These are phyloP conservation scores for Alternaria ventricosa DNA, from an alignment of 2,329 filamentous ascomycete species.

Conservation along the genomic window DNA sequence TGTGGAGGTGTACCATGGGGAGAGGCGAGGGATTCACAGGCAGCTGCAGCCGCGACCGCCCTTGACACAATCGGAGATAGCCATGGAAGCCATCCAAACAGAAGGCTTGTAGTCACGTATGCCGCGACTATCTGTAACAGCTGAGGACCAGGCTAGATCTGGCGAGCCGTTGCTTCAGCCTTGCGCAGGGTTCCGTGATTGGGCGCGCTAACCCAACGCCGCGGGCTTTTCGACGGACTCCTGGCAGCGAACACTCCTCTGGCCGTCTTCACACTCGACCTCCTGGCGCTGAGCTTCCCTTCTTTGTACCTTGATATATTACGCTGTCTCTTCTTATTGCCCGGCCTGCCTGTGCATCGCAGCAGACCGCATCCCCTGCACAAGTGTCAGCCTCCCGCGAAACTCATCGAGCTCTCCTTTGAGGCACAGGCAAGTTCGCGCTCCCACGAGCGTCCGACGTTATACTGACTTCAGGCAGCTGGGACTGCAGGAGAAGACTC, in stretches of 20 bases:
- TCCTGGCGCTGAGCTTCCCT: slow-evolving; percentile 21
- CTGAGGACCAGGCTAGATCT: slow-evolving; percentile 14
- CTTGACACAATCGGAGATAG: background rate
- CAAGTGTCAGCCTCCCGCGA: slow-evolving; percentile 17
- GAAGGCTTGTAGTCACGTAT: background rate
- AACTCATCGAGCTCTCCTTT: slow-evolving; percentile 33
- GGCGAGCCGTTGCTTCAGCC: slow-evolving; percentile 25
- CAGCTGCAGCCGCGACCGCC: background rate
- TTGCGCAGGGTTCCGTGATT: slow-evolving; percentile 25
- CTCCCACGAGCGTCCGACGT: background rate
- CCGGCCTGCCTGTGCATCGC: slow-evolving; percentile 16
- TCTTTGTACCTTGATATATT: slow-evolving; percentile 32
- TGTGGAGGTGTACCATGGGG: slow-evolving; percentile 3
- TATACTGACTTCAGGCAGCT: slow-evolving; percentile 14
- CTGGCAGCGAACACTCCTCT: slow-evolving; percentile 15
- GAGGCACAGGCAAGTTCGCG: slow-evolving; percentile 23
- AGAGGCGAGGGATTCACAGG: background rate
- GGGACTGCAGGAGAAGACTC: slow-evolving; percentile 38
- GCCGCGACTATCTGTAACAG: slow-evolving; percentile 9
- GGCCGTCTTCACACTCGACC: slow-evolving; percentile 6
- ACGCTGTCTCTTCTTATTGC: slow-evolving; percentile 27
- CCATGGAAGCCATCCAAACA: background rate
- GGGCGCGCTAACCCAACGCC: slow-evolving; percentile 17
- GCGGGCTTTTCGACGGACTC: slow-evolving; percentile 14
- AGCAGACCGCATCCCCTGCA: slow-evolving; percentile 20